Percentiles rank a stretch among this genome's conserved stretches.
Evolutionary conservation across 164 flowering plant genomes (phyloP).

Genomic region (Nymphaea thermarum): DNA sequence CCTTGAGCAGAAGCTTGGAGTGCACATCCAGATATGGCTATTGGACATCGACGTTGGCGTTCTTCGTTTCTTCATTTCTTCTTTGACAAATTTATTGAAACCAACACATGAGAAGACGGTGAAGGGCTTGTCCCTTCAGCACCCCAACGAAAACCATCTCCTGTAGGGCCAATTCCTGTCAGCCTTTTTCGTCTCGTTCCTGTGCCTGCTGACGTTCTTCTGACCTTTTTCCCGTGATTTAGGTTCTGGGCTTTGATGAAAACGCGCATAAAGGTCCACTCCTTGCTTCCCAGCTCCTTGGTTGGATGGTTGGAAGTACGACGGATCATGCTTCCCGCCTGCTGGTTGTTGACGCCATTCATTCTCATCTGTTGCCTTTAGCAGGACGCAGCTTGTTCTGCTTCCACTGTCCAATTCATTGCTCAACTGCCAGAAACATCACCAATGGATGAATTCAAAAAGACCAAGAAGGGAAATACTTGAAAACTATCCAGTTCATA

Average conservation of each 20-base stretch:
- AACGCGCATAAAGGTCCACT: not conserved
- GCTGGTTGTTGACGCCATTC: not conserved
- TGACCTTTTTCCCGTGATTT: not conserved
- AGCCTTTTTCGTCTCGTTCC: not conserved
- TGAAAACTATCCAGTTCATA: not conserved
- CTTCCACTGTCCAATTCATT: constrained; percentile 5
- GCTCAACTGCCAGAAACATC: constrained; percentile 1
- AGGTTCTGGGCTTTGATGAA: not conserved
- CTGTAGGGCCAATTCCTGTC: not conserved
- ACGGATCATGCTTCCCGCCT: not conserved
- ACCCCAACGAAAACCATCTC: constrained; percentile 8
- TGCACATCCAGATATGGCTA: not conserved
- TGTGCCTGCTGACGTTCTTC: not conserved
- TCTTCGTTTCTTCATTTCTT: not conserved
- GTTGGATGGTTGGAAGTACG: not conserved
- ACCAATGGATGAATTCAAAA: not conserved
- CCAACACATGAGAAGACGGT: not conserved
- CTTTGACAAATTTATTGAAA: not conserved
- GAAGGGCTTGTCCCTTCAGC: not conserved
- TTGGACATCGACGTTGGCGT: not conserved
- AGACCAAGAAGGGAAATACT: not conserved
- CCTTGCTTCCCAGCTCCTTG: not conserved
- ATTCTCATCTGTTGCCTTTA: constrained; percentile 1
- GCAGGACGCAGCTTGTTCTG: constrained; percentile 1
- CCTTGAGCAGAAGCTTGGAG: too few relatives aligned